Conservation (phyloP, 78 protist genomes). For the Tieghemostelium lacteum region DNA sequence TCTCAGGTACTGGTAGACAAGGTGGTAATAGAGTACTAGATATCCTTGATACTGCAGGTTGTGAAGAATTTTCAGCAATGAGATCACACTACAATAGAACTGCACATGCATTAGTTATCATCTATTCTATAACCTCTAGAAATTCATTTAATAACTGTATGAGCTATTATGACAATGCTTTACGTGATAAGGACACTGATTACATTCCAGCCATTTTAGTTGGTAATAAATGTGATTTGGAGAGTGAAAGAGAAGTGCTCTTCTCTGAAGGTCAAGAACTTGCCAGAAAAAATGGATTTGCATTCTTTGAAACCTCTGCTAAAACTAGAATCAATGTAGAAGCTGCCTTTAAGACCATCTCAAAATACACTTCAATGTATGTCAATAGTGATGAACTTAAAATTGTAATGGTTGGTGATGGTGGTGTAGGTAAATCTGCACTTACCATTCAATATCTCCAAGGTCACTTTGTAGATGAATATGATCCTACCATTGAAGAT, state of each 20-base stretch:
- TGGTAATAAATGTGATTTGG: constrained; percentile 97
- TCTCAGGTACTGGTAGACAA: not conserved
- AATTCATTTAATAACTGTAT: constrained; percentile 19
- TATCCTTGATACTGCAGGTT: constrained; percentile 98
- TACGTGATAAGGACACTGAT: constrained; percentile 25
- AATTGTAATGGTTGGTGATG: constrained; percentile 83
- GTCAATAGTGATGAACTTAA: constrained; percentile 11
- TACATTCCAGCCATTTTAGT: constrained; percentile 78
- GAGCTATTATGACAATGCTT: constrained; percentile 11
- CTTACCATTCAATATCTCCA: constrained; percentile 77
- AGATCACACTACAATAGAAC: constrained; percentile 81
- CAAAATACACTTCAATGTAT: not conserved
- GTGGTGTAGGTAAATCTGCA: constrained; percentile 87
- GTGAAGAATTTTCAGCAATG: constrained; percentile 92
- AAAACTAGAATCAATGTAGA: constrained; percentile 82
- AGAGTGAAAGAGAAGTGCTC: constrained; percentile 81
- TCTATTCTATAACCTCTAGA: constrained; percentile 46
- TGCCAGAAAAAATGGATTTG: constrained; percentile 63
- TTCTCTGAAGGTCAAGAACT: constrained; percentile 52
- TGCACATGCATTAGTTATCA: constrained; percentile 78
- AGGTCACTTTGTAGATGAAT: constrained; percentile 77
- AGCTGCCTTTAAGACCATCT: constrained; percentile 73
- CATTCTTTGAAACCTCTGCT: constrained; percentile 83
- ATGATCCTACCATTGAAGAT: constrained; percentile 96
- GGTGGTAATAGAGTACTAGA: constrained; percentile 77